These are phyloP conservation scores for Kodamaea alishanica DNA, from an alignment of 1,139 yeast genomes.

Conservation along the genomic window DNA sequence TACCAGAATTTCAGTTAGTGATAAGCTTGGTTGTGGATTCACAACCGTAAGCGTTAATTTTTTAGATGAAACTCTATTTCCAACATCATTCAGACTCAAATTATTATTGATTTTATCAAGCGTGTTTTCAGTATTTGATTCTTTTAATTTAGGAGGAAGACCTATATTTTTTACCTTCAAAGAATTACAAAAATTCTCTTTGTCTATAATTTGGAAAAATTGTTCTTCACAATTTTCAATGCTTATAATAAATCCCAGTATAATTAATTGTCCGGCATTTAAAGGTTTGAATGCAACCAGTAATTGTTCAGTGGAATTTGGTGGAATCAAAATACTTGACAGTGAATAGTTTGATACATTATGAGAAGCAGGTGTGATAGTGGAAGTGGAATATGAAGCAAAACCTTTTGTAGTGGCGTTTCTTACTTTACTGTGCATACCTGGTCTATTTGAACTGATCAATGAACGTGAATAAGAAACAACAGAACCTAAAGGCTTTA, in stretches of 20 bases:
- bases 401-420: constrained; percentile 1
- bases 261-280: constrained; percentile 27
- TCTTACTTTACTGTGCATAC: constrained; percentile 5
- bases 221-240: constrained; percentile 31
- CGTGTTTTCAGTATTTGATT: background rate
- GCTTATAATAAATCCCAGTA: constrained; percentile 30
- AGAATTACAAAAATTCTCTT: constrained; percentile 19
- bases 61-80: constrained; percentile 19
- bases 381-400: constrained; percentile 1
- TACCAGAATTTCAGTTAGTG: constrained; percentile 51
- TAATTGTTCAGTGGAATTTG: constrained; percentile 31
- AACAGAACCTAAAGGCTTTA: constrained; percentile 7
- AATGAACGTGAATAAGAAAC: background rate
- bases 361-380: constrained; percentile 1
- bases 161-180: constrained; percentile 15
- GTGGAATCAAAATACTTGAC: constrained; percentile 19
- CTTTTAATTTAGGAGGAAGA: background rate
- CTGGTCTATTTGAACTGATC: constrained; percentile 1
- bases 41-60: constrained; percentile 40
- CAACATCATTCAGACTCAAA: constrained; percentile 17
- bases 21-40: constrained; percentile 64
- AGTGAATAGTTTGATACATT: constrained; percentile 6
- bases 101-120: constrained; percentile 20
- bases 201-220: constrained; percentile 28
- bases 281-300: constrained; percentile 36